Evolutionary conservation across 345 rosid genomes (phyloP).

Genomic region (Acer saccharum): DNA sequence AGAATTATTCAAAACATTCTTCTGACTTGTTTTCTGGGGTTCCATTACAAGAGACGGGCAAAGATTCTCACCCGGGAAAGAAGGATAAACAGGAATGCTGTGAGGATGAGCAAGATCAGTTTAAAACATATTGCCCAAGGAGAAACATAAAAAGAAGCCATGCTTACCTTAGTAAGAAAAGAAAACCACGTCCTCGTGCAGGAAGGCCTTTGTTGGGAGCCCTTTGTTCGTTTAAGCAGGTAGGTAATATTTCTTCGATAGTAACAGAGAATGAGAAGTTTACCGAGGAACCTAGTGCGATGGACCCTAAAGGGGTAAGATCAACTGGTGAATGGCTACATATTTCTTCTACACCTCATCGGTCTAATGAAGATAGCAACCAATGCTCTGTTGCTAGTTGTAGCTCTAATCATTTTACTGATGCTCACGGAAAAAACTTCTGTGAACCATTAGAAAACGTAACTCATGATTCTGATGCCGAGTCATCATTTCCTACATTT

Average conservation of each 20-base stretch:
- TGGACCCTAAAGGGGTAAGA: constrained; percentile 10
- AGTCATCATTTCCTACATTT: constrained; percentile 34
- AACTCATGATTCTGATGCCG: constrained; percentile 31
- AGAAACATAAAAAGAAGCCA: constrained; percentile 17
- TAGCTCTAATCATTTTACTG: constrained; percentile 24
- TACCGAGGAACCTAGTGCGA: background rate
- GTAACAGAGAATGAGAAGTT: constrained; percentile 17
- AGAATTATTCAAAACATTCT: constrained; percentile 7
- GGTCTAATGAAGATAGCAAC: constrained; percentile 27
- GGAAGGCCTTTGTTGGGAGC: constrained; percentile 8
- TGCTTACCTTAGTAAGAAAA: constrained; percentile 21
- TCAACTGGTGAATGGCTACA: constrained; percentile 8
- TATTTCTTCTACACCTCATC: constrained; percentile 23
- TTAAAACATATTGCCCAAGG: background rate
- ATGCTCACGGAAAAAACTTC: constrained; percentile 7
- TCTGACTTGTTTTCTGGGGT: constrained; percentile 8
- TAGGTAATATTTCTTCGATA: constrained; percentile 13
- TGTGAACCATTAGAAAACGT: constrained; percentile 15
- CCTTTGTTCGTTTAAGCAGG: constrained; percentile 19
- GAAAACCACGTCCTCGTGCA: constrained; percentile 3
- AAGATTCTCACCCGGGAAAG: constrained; percentile 2
- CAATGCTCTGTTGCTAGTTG: constrained; percentile 47
- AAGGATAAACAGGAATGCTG: constrained; percentile 1
- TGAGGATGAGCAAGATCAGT: background rate
- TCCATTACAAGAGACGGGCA: background rate